A percentile compares a stretch with the other conserved stretches of the same genome.
phyloP scores from a whole-genome alignment of 2,329 filamentous ascomycete genomes.

The Colletotrichum abscissum region DNA sequence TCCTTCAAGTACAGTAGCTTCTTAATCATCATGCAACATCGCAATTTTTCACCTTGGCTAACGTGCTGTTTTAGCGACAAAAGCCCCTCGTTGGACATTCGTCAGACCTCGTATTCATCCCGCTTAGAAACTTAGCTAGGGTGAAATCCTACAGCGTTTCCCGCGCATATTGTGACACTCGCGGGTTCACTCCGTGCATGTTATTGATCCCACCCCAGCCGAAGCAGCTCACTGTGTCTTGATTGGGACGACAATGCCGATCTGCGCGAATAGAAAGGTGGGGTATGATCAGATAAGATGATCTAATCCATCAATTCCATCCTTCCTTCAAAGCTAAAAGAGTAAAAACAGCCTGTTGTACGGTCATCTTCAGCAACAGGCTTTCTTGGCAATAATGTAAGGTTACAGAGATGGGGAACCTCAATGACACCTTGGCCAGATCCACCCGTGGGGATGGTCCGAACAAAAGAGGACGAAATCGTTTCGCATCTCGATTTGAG shows the following conservation, averaged over 20 bases:
- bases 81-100: neutral
- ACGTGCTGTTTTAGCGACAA: neutral
- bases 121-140: neutral
- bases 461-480: neutral
- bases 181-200: neutral
- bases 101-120: neutral
- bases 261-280: neutral
- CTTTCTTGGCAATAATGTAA: neutral
- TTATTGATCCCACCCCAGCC: neutral
- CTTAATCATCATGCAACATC: neutral
- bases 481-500: too few relatives aligned
- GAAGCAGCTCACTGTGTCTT: neutral
- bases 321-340: neutral
- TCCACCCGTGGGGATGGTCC: neutral
- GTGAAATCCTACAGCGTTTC: neutral
- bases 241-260: neutral
- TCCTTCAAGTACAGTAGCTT: neutral
- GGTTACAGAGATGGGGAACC: neutral
- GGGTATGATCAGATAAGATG: neutral
- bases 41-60: neutral
- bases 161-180: neutral
- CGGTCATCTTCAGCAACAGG: neutral
- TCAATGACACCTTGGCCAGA: neutral
- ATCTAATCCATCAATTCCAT: conserved; percentile 21
- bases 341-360: neutral